Evolutionary conservation across 129 eudicot genomes (phyloP), one percentile per base, ranked within the genome.

Genomic region (Gnaphalium uliginosum): DNA sequence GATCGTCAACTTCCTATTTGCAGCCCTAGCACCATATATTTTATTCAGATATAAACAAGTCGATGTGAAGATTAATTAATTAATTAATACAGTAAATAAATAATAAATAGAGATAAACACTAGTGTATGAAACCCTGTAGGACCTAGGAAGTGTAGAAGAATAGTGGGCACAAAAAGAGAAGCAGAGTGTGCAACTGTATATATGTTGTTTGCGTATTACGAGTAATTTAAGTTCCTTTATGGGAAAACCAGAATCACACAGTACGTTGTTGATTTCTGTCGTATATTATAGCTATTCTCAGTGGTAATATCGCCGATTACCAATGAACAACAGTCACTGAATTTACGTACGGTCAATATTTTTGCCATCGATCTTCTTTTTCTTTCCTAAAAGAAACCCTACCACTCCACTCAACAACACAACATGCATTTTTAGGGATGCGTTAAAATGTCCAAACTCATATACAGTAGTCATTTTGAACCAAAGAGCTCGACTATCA

Each of bases 151-250:
- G 22, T 24, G 58, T 19, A 53, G 23, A 25, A 22, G 29, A 35
- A 58, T 17, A 77, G 69, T 59, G 70, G 69, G 76, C 70, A 77
- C 81, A 77, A 77, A 77, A 77, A 77, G 81, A 77, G 76, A 77
- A 77, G 76, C 76, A 21, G 60, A 7, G 43, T 17, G 43, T 63
- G 46, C 27, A 46, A 14, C 0, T 19, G 25, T 19, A 22, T 56
- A 21, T 19, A 9, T 15, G 26, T 57, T 61, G 9, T 63, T 63
- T 63, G 68, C 68, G 68, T 63, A 8, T 23, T 14, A 14, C 51
- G 35, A 15, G 39, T 6, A 6, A 8, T 43, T 24, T 27, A 33
- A 72, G 61, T 56, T 54, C 53, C 60, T 78, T 69, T 78, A 19
- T 37, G 58, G 59, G 24, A 76, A 67, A 54, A 32, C 35, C 56